phyloP scores from a whole-genome alignment of 176 grass and related monocot species.

The Musa acuminata region DNA sequence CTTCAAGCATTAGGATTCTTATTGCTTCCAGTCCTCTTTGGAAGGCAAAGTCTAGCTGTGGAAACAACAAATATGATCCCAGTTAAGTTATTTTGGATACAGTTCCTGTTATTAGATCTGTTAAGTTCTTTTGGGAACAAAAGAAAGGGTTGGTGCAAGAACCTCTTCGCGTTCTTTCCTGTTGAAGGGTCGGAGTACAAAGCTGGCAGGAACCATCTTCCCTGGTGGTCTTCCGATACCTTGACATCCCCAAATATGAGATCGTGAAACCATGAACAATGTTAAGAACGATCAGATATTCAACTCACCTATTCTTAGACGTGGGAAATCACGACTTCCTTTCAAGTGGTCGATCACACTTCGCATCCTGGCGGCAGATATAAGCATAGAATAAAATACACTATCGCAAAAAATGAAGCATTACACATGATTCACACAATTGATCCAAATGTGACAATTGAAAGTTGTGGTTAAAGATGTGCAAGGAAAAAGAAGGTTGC shows the following conservation, averaged over 20 bases:
- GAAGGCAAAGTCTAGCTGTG: constrained; percentile 50
- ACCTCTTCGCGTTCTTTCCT: constrained; percentile 81
- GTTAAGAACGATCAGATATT: not conserved
- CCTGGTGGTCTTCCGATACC: constrained; percentile 84
- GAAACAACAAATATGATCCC: not conserved
- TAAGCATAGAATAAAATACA: constrained; percentile 5
- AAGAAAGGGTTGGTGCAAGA: constrained; percentile 1
- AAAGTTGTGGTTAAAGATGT: not conserved
- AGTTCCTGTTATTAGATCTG: not conserved
- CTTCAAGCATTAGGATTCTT: constrained; percentile 52
- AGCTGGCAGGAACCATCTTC: constrained; percentile 91
- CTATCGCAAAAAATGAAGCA: not conserved
- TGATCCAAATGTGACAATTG: not conserved
- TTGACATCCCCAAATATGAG: constrained; percentile 7
- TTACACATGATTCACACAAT: not conserved
- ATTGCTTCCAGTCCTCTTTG: constrained; percentile 41
- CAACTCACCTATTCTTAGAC: constrained; percentile 65
- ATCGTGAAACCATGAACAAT: not conserved
- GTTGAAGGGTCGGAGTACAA: constrained; percentile 69
- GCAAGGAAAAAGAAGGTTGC: not conserved
- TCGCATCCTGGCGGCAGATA: constrained; percentile 50
- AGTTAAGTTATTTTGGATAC: not conserved
- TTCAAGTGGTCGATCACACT: constrained; percentile 88
- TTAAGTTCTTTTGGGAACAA: not conserved
- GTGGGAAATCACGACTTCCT: constrained; percentile 65